These are phyloP conservation scores for Calonectria honghensis DNA, from an alignment of 2,329 filamentous ascomycete genomes.

Conservation along the genomic window DNA sequence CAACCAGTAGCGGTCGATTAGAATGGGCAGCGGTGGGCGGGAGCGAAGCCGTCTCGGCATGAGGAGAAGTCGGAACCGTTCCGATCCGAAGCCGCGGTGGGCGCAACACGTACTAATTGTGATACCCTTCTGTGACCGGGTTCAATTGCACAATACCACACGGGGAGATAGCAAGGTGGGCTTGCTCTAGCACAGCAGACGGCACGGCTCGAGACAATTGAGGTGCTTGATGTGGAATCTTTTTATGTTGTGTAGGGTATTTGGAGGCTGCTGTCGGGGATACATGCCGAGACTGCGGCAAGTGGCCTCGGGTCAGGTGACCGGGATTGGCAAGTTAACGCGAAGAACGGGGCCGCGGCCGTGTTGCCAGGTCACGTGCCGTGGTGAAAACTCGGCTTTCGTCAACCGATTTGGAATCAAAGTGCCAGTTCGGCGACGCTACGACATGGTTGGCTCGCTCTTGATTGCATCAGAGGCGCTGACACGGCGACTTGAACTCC, in stretches of 20 bases:
- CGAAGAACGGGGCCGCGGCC: not conserved
- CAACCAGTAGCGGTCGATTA: slow-evolving; percentile 19
- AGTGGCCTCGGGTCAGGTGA: slow-evolving; percentile 23
- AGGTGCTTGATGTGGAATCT: not conserved
- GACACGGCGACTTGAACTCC: slow-evolving; percentile 9
- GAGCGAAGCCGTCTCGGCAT: slow-evolving; percentile 19
- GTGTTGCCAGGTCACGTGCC: not conserved
- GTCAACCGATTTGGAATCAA: slow-evolving; percentile 6
- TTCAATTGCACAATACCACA: not conserved
- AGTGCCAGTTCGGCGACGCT: not conserved
- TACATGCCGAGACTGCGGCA: slow-evolving; percentile 14
- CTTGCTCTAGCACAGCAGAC: not conserved
- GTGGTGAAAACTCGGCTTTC: slow-evolving; percentile 1
- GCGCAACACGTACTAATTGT: not conserved
- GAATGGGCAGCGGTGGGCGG: slow-evolving; percentile 6
- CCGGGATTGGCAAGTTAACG: slow-evolving; percentile 11
- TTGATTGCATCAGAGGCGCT: slow-evolving; percentile 3
- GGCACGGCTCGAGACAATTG: not conserved
- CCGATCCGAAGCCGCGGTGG: slow-evolving; percentile 2
- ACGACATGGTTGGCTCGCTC: slow-evolving; percentile 13
- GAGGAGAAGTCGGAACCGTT: slow-evolving; percentile 11
- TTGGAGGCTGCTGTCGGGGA: not conserved
- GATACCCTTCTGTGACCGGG: not conserved
- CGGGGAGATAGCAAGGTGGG: not conserved
- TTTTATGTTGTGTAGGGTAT: not conserved